These are phyloP conservation scores for Termitomyces sp. DNA, from an alignment of 768 basidiomycete species.

Conservation along the genomic window DNA sequence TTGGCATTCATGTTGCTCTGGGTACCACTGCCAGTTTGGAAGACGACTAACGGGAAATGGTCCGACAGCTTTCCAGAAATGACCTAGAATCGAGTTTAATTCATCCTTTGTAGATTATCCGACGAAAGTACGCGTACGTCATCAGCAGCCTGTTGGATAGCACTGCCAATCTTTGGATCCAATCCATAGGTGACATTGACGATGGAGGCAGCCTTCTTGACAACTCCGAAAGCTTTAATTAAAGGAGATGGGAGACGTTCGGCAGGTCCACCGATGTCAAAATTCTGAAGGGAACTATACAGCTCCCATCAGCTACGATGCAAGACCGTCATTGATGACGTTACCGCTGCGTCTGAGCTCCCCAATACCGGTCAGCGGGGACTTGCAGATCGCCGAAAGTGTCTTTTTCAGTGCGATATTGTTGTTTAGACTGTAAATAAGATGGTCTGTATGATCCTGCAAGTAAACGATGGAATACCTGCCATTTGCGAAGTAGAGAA, in stretches of 20 bases:
- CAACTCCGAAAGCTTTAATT: constrained; percentile 94
- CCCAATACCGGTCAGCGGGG: constrained; percentile 78
- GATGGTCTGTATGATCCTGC: not conserved
- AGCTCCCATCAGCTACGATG: not conserved
- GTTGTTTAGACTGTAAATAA: constrained; percentile 31
- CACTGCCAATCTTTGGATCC: constrained; percentile 79
- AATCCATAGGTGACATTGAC: constrained; percentile 90
- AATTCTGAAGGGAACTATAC: constrained; percentile 82
- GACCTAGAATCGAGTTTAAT: constrained; percentile 47
- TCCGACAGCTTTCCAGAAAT: constrained; percentile 92
- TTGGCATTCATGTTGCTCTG: constrained; percentile 99
- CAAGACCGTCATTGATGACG: constrained; percentile 6
- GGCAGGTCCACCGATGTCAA: constrained; percentile 93
- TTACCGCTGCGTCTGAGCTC: constrained; percentile 94
- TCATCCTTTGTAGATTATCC: not conserved
- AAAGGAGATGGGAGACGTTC: constrained; percentile 93
- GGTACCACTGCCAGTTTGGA: constrained; percentile 98
- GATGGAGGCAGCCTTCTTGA: constrained; percentile 94
- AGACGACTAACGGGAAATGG: constrained; percentile 97
- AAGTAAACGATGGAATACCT: constrained; percentile 1
- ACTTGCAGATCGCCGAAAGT: constrained; percentile 96
- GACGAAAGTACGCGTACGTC: constrained; percentile 45
- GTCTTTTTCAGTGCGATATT: constrained; percentile 80
- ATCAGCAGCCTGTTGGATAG: constrained; percentile 90
- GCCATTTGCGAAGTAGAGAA: constrained; percentile 32